Evolutionary conservation across 78 protist species (phyloP).

Genomic region (Dictyostelium purpureum): DNA sequence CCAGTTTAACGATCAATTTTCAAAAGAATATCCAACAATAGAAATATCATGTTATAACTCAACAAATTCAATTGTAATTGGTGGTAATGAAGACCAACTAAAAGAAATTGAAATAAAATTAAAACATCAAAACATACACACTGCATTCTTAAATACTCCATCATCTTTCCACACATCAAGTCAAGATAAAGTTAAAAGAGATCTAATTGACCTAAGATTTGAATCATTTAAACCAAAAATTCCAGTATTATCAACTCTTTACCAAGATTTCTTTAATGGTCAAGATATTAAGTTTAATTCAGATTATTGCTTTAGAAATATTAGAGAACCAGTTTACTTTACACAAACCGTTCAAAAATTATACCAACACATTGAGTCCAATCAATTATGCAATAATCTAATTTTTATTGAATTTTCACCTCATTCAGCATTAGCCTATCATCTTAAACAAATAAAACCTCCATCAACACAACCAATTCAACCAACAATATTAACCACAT

Average conservation of each 20-base stretch:
- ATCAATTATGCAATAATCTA: background rate
- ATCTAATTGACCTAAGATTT: background rate
- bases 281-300: background rate
- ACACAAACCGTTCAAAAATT: background rate
- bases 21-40: background rate
- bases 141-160: background rate
- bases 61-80: background rate
- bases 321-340: slow-evolving; percentile 5
- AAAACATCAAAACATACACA: background rate
- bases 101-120: background rate
- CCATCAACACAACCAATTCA: background rate
- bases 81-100: slow-evolving; percentile 21
- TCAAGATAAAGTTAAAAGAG: background rate
- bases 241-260: background rate
- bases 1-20: background rate
- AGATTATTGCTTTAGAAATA: background rate
- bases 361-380: background rate
- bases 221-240: background rate
- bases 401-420: slow-evolving; percentile 24
- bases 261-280: background rate
- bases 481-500: background rate
- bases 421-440: slow-evolving; percentile 10
- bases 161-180: slow-evolving; percentile 10
- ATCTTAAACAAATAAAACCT: background rate
- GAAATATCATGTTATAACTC: background rate